Base-by-base conservation (phyloP, 2,329 filamentous ascomycete species). In the Colletotrichum endophyticum region DNA sequence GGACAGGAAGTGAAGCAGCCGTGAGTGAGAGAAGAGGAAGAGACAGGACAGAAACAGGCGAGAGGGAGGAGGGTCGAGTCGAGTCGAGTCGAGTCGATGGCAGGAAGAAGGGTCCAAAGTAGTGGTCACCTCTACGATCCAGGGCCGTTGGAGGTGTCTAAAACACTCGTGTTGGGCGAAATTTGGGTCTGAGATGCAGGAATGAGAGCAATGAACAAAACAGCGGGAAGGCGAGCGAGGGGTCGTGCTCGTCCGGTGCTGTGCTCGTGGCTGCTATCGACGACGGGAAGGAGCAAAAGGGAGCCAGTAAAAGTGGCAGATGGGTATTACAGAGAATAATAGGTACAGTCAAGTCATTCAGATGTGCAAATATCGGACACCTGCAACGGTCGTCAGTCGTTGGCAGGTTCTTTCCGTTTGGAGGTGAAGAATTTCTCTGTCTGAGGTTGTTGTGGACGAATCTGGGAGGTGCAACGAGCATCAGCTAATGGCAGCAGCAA, bases 351-450 rank as follows among this genome's bases (percentile, higher is more conserved):
- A 53, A 13, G n/a, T 53, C n/a, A 53, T 53, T 53, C 19, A 53
- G 8, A 53, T 53, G 44, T 53, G 44, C 27, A 39, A 25, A 27
- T 49, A 34, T 44, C 36, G 44, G 13, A 72, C 1, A 63, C 57
- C 36, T 30, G 36, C 68, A 71, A 71, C 22, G 32, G 67, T 34
- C 34, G 36, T 53, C 44, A 27, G 30, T 34, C 19, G 59, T 22
- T 32, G 59, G 44, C n/a, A 53, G 12, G 4, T 13, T 53, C 44
- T 62, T 62, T 62, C 59, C 30, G 27, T 34, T 62, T 61, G n/a
- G 30, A 44, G 19, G 32, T 62, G 62, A 75, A 75, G 73, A 75
- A 63, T 63, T 67, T 67, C 67, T 49, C 32, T 39, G 49, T 59
- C 66, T 27, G 11, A 59, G 53, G 34, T 25, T 27, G 63, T 53